Evolutionary conservation across 352 stramenopile species (phyloP).

Genomic region (Globisporangium camurandrum): DNA sequence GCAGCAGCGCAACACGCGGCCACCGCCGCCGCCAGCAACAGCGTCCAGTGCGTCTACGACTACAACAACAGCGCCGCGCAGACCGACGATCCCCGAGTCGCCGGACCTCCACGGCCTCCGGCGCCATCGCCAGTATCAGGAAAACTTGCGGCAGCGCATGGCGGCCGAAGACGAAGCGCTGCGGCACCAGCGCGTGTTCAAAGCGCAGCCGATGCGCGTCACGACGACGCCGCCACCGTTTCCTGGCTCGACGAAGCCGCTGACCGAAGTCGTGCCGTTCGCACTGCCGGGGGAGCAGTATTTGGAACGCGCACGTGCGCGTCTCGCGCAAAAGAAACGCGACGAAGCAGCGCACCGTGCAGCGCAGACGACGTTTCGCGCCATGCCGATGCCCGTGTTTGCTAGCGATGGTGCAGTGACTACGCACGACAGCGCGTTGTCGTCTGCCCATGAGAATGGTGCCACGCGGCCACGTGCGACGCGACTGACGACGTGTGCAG

Average conservation of each 20-base stretch:
- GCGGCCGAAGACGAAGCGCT: constrained; percentile 50
- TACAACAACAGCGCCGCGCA: constrained; percentile 15
- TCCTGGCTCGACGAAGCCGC: constrained; percentile 59
- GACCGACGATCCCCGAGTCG: constrained; percentile 58
- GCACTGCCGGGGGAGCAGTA: constrained; percentile 42
- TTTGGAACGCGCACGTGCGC: constrained; percentile 49
- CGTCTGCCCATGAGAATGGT: too few relatives aligned
- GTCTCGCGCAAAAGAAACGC: constrained; percentile 41
- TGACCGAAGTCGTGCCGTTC: constrained; percentile 67
- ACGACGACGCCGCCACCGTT: constrained; percentile 46
- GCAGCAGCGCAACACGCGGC: constrained; percentile 1
- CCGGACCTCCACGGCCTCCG: constrained; percentile 66
- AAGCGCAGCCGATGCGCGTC: constrained; percentile 62
- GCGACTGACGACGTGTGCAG: constrained; percentile 34
- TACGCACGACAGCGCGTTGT: too few relatives aligned
- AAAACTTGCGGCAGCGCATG: constrained; percentile 52
- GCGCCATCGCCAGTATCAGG: constrained; percentile 62
- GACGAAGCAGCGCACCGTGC: constrained; percentile 51
- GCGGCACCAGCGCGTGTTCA: constrained; percentile 51
- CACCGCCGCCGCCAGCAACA: background rate
- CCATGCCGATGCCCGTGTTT: constrained; percentile 60
- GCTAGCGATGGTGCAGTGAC: constrained; percentile 9
- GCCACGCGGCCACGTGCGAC: constrained; percentile 19
- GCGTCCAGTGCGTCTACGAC: background rate
- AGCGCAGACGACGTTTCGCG: constrained; percentile 37